Percentiles rank a stretch among this genome's conserved stretches.
Conservation (phyloP, 2,329 filamentous ascomycete species). For the Ophiostoma tasmaniense region DNA sequence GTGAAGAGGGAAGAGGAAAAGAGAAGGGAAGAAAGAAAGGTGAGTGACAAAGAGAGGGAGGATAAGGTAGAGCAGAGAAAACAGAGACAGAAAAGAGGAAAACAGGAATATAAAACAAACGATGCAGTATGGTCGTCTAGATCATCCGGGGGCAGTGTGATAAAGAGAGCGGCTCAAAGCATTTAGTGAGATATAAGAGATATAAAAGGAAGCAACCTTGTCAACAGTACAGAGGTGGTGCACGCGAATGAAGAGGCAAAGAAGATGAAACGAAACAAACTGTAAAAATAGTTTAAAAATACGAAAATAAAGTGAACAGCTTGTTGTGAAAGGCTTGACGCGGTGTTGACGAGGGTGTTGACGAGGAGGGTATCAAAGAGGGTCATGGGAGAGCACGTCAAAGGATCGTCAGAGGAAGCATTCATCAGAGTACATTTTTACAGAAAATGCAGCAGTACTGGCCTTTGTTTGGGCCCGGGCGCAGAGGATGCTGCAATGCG, state of each 20-base stretch:
- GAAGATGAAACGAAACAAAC: constrained; percentile 1
- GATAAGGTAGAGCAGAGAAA: not conserved
- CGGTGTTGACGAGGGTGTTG: not conserved
- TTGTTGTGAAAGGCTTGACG: not conserved
- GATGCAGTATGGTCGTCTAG: not conserved
- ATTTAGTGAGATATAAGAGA: not conserved
- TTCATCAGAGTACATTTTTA: too few relatives aligned
- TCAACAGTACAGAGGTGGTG: not conserved
- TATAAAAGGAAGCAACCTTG: not conserved
- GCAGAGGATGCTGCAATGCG: not conserved
- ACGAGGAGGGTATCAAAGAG: not conserved
- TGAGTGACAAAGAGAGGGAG: not conserved
- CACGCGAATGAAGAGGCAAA: not conserved
- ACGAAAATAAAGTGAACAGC: not conserved
- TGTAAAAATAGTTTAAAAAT: not conserved
- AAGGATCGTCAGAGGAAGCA: not conserved
- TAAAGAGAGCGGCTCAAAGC: not conserved
- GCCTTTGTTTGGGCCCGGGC: not conserved
- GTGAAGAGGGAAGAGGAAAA: not conserved
- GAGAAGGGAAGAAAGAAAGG: not conserved
- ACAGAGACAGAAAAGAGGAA: not conserved
- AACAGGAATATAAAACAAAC: not conserved
- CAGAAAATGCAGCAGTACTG: not conserved
- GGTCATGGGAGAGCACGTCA: not conserved
- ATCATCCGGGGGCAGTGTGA: not conserved